A percentile compares a stretch with the other conserved stretches of the same genome.
Evolutionary conservation across 1,139 yeast genomes (phyloP).

Genomic region (Scheffersomyces illinoinensis): DNA sequence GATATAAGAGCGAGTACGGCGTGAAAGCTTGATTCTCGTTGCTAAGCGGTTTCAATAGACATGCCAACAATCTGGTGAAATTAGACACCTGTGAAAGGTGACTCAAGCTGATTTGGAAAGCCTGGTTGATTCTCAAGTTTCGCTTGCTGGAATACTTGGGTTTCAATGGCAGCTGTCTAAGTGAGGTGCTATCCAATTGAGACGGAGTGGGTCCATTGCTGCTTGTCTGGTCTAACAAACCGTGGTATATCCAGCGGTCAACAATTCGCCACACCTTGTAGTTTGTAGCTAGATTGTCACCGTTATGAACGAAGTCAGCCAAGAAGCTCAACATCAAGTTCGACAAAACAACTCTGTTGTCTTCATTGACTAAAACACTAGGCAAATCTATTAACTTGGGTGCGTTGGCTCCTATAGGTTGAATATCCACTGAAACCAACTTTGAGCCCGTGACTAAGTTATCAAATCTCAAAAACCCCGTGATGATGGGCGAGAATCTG

Average conservation of each 20-base stretch:
- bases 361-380: slow-evolving; percentile 31
- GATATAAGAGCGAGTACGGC: slow-evolving; percentile 52
- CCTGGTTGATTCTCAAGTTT: slow-evolving; percentile 32
- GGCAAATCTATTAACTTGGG: slow-evolving; percentile 26
- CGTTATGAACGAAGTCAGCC: slow-evolving; percentile 48
- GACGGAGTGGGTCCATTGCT: slow-evolving; percentile 19
- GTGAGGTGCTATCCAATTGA: slow-evolving; percentile 1
- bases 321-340: slow-evolving; percentile 43
- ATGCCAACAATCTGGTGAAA: slow-evolving; percentile 54
- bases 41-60: slow-evolving; percentile 25
- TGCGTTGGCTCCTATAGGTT: slow-evolving; percentile 11
- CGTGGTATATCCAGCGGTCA: slow-evolving; percentile 72
- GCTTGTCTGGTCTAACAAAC: slow-evolving; percentile 19
- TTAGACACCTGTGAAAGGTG: slow-evolving; percentile 61
- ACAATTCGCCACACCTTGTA: slow-evolving; percentile 65
- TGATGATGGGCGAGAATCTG: slow-evolving; percentile 37
- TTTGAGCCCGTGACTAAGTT: slow-evolving; percentile 32
- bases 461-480: slow-evolving; percentile 42
- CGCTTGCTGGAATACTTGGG: slow-evolving; percentile 25
- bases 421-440: slow-evolving; percentile 13
- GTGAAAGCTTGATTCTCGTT: slow-evolving; percentile 33
- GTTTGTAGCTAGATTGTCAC: slow-evolving; percentile 33
- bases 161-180: slow-evolving; percentile 13
- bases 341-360: slow-evolving; percentile 35
- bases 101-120: slow-evolving; percentile 33